Evolutionary conservation across 2,329 filamentous ascomycete species (phyloP).

Genomic region (Drechmeria coniospora): DNA sequence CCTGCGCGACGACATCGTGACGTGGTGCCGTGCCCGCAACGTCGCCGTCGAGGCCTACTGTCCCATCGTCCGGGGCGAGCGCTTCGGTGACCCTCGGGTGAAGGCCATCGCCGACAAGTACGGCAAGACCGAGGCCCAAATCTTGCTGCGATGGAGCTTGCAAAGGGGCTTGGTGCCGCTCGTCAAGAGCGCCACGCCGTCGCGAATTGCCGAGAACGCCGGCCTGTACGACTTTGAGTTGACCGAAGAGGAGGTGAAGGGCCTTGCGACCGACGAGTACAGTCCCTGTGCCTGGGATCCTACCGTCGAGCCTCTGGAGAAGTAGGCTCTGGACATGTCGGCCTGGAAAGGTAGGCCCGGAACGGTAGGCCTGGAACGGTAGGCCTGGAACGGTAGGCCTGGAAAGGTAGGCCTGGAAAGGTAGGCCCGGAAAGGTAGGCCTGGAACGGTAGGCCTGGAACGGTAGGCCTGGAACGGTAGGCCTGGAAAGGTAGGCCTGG

Average conservation of each 20-base stretch:
- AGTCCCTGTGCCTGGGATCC: conserved; percentile 43
- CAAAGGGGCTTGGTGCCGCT: conserved; percentile 63
- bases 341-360: too few species aligned
- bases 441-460: too few species aligned
- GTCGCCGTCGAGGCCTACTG: conserved; percentile 50
- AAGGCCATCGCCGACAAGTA: conserved; percentile 54
- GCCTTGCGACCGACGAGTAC: conserved; percentile 34
- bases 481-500: too few species aligned
- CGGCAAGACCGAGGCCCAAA: conserved; percentile 57
- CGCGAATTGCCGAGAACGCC: conserved; percentile 50
- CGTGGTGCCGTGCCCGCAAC: conserved; percentile 54
- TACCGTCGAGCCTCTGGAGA: conserved; percentile 29
- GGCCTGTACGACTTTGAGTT: conserved; percentile 40
- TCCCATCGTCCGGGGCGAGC: conserved; percentile 49
- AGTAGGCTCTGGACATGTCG: too few species aligned
- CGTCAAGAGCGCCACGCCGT: conserved; percentile 57
- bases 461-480: too few species aligned
- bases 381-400: too few species aligned
- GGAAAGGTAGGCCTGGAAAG: too few species aligned
- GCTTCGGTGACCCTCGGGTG: conserved; percentile 53
- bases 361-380: too few species aligned
- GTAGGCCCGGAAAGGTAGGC: too few species aligned
- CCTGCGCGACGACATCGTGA: conserved; percentile 58
- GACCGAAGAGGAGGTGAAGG: conserved; percentile 33
- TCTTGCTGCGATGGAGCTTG: conserved; percentile 67